Base-by-base conservation (phyloP, 495 filamentous ascomycete genomes). In the Podospora conica region DNA sequence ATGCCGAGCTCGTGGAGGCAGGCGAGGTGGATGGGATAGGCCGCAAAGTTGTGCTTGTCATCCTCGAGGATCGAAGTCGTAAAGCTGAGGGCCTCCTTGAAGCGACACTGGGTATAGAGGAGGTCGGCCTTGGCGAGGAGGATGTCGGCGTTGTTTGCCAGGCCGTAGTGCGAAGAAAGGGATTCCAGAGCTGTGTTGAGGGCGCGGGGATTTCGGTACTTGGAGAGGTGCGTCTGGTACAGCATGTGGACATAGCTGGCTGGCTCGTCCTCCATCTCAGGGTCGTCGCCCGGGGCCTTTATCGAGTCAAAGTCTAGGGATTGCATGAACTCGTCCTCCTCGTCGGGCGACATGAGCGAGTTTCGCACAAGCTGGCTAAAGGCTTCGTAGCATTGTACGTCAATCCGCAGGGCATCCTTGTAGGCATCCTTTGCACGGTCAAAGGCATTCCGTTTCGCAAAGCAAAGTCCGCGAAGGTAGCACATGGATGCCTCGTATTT, bases 301-400 rank as follows among this genome's bases (percentile, higher is more conserved):
- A 97, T 86, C 9, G 88, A 85, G 72, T 95, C 91, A 74, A 98
- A 99, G 76, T 97, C 91, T 11, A 99, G 82, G 23, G 90, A 91
- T 67, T 94, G 90, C 29, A 99, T 83, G 67, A 99, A 97, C 48
- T 89, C 82, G 83, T 95, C 92, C 74, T 99, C 95, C 76, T 99
- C 96, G 53, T 93, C 89, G 2, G 96, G 94, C n/a, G 93, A 93
- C 91, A 99, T 96, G 25, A 98, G 85, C 21, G 89, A 90, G 76
- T 98, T 98, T 80, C 93, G 93, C 90, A 97, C 97, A 59, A 99
- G 84, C 76, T 97, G 92, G 65, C 96, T 93, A 72, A 98, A 98
- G 3, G 95, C 95, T 74, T 99, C 95, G 72, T 96, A 98, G 76
- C 95, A 99, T 74, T 97, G 93, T 7, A 98, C 93, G 74, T 99